A percentile compares a stretch with the other conserved stretches of the same genome.
phyloP scores from a whole-genome alignment of 1,284 basidiomycete genomes.

The Singerocomus rubriflavus region DNA sequence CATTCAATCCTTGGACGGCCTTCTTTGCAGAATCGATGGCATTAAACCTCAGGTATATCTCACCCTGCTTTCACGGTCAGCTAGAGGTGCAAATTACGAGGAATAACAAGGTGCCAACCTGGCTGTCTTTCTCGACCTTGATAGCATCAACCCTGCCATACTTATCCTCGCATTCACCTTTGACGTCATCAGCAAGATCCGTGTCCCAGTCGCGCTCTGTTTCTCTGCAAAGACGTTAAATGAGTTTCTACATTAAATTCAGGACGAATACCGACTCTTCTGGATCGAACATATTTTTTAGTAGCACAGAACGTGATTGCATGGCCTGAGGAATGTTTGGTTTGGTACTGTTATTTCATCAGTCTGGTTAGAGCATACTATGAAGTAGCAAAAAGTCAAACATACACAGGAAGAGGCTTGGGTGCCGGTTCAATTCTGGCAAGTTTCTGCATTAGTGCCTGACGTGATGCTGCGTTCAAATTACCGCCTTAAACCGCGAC shows the following conservation, averaged over 20 bases:
- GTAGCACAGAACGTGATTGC: constrained; percentile 80
- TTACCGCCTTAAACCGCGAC: constrained; percentile 64
- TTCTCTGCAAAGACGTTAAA: constrained; percentile 55
- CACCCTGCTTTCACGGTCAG: constrained; percentile 62
- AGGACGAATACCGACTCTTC: constrained; percentile 67
- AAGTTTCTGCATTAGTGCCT: constrained; percentile 99
- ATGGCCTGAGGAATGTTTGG: constrained; percentile 74
- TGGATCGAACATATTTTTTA: constrained; percentile 97
- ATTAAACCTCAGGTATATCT: constrained; percentile 95
- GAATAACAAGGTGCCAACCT: constrained; percentile 48
- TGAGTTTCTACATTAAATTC: constrained; percentile 8
- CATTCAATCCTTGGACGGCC: constrained; percentile 87
- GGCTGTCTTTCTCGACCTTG: constrained; percentile 91
- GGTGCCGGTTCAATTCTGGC: constrained; percentile 79
- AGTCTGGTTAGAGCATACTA: constrained; percentile 12
- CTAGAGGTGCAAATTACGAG: not conserved
- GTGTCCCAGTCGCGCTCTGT: constrained; percentile 95
- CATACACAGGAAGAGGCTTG: constrained; percentile 60
- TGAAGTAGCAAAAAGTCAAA: constrained; percentile 9
- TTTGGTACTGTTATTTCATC: constrained; percentile 44
- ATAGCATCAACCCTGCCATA: constrained; percentile 87
- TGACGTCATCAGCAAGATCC: constrained; percentile 95
- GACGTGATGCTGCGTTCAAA: constrained; percentile 92
- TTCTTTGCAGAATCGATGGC: constrained; percentile 75
- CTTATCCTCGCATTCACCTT: constrained; percentile 88